These are phyloP conservation scores for Chaetomium sp. DNA, from an alignment of 2,329 filamentous ascomycete genomes.

Conservation along the genomic window DNA sequence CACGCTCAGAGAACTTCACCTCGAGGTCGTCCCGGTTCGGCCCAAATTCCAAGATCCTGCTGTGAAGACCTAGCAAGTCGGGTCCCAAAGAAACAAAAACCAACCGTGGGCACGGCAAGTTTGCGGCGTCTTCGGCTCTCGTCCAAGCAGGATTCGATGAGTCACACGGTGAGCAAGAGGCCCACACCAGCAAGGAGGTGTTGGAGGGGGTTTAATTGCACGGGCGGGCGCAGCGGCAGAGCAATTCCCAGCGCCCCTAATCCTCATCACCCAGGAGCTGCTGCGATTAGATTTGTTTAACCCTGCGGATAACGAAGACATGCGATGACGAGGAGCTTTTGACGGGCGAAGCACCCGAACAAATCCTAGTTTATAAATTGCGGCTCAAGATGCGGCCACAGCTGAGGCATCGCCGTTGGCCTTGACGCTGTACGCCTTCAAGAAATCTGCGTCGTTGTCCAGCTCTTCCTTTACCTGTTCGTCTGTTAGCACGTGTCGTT, in stretches of 20 bases:
- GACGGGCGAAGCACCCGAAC: not conserved
- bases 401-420: constrained; percentile 35
- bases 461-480: constrained; percentile 87
- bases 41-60: not conserved
- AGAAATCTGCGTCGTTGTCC: constrained; percentile 73
- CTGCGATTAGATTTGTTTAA: no score
- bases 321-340: no score
- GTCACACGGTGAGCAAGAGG: not conserved
- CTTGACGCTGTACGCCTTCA: constrained; percentile 63
- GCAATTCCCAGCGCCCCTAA: no score
- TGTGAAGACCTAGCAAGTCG: not conserved
- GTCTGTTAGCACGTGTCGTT: constrained; percentile 15
- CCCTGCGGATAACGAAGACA: no score
- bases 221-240: no score
- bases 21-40: no score
- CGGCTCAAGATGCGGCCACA: constrained; percentile 22
- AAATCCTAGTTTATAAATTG: not conserved
- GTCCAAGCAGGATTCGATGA: not conserved
- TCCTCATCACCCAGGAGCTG: no score
- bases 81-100: not conserved
- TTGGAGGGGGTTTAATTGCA: not conserved
- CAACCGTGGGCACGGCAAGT: not conserved
- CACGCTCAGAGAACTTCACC: no score
- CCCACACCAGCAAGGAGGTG: not conserved
- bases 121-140: not conserved